These are phyloP conservation scores for Trichocomaceae sp. DNA, from an alignment of 2,329 filamentous ascomycete species.

Conservation along the genomic window DNA sequence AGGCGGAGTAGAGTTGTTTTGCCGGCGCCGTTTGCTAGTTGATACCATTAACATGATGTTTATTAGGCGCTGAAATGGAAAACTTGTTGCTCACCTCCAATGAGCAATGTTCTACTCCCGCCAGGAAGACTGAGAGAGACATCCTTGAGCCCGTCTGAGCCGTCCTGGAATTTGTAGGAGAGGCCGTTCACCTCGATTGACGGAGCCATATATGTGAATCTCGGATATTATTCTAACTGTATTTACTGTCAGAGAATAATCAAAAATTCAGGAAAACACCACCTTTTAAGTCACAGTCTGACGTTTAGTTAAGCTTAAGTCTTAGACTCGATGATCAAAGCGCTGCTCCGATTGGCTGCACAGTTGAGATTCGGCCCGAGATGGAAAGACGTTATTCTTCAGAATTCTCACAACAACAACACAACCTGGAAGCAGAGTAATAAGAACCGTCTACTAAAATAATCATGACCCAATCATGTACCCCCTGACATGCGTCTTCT, in stretches of 20 bases:
- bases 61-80: background rate
- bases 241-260: background rate
- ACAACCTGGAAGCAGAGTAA: background rate
- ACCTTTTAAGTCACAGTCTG: background rate
- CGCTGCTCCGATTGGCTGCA: background rate
- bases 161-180: constrained; percentile 83
- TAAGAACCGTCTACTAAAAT: background rate
- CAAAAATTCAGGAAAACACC: background rate
- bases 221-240: background rate
- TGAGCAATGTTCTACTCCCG: constrained; percentile 79
- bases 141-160: constrained; percentile 67
- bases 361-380: background rate
- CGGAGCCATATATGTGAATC: constrained; percentile 32
- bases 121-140: constrained; percentile 71
- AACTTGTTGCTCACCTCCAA: constrained; percentile 57
- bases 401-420: background rate
- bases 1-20: constrained; percentile 96
- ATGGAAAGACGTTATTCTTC: background rate
- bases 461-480: background rate
- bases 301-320: background rate
- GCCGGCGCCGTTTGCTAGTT: constrained; percentile 78
- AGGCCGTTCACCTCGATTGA: constrained; percentile 69
- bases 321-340: background rate
- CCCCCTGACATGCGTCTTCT: constrained; percentile 23
- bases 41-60: background rate